phyloP scores from a whole-genome alignment of 768 basidiomycete genomes.

The Kwoniella newhampshirensis region DNA sequence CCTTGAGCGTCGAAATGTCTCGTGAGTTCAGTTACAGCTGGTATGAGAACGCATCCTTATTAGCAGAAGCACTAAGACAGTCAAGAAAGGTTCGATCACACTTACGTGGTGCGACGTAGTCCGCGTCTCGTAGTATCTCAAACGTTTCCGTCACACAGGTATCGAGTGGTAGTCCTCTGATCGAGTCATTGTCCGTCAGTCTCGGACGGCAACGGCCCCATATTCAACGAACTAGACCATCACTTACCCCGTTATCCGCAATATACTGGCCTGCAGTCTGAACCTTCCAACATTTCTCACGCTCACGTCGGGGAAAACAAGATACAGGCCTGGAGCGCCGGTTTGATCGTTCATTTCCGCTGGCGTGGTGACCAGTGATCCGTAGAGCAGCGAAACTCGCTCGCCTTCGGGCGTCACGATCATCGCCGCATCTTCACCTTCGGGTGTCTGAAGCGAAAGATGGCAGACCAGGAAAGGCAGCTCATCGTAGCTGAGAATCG shows the following conservation, averaged over 20 bases:
- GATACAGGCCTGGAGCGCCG: slow-evolving; percentile 78
- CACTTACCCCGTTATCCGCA: slow-evolving; percentile 72
- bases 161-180: slow-evolving; percentile 66
- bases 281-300: slow-evolving; percentile 75
- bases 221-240: background rate
- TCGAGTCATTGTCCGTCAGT: too few species aligned
- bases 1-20: slow-evolving; percentile 64
- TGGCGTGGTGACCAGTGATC: slow-evolving; percentile 78
- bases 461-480: slow-evolving; percentile 85
- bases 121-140: slow-evolving; percentile 69
- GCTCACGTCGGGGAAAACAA: slow-evolving; percentile 87
- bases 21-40: slow-evolving; percentile 58
- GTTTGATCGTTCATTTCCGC: slow-evolving; percentile 76
- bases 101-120: slow-evolving; percentile 80
- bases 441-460: slow-evolving; percentile 69
- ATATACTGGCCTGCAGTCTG: slow-evolving; percentile 69
- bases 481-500: slow-evolving; percentile 67
- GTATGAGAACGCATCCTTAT: too few species aligned
- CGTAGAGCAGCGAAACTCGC: slow-evolving; percentile 66
- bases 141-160: slow-evolving; percentile 72
- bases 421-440: slow-evolving; percentile 58
- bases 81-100: slow-evolving; percentile 10
- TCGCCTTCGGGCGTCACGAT: slow-evolving; percentile 46
- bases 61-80: too few species aligned
- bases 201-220: background rate